Evolutionary conservation across 2,329 filamentous ascomycete species (phyloP).

Genomic region (Corynespora cassiicola): DNA sequence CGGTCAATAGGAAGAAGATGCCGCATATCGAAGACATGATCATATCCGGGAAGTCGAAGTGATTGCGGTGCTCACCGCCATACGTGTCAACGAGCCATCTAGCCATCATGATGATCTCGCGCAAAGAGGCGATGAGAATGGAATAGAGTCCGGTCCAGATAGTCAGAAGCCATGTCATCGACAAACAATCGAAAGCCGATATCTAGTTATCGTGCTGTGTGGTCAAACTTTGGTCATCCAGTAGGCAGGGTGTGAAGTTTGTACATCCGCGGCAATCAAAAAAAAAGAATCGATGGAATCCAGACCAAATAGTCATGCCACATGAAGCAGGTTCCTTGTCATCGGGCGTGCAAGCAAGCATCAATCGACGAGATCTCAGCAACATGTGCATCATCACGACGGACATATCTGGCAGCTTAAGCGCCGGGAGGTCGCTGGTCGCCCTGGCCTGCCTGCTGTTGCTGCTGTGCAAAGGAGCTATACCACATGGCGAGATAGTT

Average conservation of each 20-base stretch:
- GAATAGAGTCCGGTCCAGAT: constrained; percentile 3
- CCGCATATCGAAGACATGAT: too few species aligned
- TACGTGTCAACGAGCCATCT: too few species aligned
- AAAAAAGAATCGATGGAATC: constrained; percentile 20
- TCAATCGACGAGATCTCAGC: constrained; percentile 43
- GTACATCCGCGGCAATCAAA: constrained; percentile 25
- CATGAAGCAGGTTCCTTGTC: constrained; percentile 28
- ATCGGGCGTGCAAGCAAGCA: constrained; percentile 47
- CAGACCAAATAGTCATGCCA: constrained; percentile 30
- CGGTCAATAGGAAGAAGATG: too few species aligned
- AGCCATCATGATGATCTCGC: too few species aligned
- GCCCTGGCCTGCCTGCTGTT: constrained; percentile 39
- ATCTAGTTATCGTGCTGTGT: constrained; percentile 16
- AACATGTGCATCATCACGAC: constrained; percentile 42
- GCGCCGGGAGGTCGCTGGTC: constrained; percentile 38
- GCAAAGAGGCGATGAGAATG: too few species aligned
- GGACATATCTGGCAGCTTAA: constrained; percentile 36
- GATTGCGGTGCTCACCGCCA: too few species aligned
- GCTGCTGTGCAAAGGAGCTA: constrained; percentile 67
- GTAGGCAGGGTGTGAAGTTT: constrained; percentile 18
- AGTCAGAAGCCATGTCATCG: constrained; percentile 8
- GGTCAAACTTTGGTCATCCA: constrained; percentile 24
- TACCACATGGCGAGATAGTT: constrained; percentile 84
- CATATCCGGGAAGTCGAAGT: too few species aligned
- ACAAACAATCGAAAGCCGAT: not conserved